A percentile compares a stretch with the other conserved stretches of the same genome.
Conservation (phyloP, 2,329 filamentous ascomycete genomes). For the Fusarium falciforme region DNA sequence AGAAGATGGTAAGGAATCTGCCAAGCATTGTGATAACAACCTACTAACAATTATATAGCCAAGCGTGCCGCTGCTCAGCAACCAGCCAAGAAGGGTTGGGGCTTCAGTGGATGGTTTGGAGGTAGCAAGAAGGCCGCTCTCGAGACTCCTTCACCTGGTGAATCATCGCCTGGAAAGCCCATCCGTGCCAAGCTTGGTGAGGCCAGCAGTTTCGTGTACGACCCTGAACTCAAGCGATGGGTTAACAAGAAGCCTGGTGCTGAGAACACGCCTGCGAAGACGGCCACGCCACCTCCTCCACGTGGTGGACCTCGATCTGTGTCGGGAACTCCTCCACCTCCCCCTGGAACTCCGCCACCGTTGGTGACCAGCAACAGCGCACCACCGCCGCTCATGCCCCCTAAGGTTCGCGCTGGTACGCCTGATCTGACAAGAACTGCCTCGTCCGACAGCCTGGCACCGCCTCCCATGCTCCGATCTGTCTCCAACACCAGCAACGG, state of each 20-base stretch:
- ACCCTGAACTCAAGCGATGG: conserved; percentile 97
- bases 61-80: conserved; percentile 67
- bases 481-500: conserved; percentile 60
- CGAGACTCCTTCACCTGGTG: conserved; percentile 46
- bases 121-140: conserved; percentile 69
- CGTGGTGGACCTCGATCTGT: conserved; percentile 66
- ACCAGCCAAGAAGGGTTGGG: conserved; percentile 76
- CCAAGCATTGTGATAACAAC: background rate
- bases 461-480: conserved; percentile 58
- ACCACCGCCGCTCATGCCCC: conserved; percentile 46
- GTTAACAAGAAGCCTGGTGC: conserved; percentile 91
- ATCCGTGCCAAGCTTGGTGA: conserved; percentile 95
- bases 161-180: conserved; percentile 68
- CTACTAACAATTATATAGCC: conserved; percentile 55
- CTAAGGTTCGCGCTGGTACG: conserved; percentile 42
- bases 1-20: conserved; percentile 68
- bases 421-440: conserved; percentile 49
- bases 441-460: conserved; percentile 52
- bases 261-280: conserved; percentile 68
- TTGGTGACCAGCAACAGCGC: conserved; percentile 47
- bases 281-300: conserved; percentile 84
- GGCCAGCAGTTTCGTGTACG: conserved; percentile 91
- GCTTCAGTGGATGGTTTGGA: conserved; percentile 86
- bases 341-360: conserved; percentile 47
- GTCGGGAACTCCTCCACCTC: conserved; percentile 61